A percentile compares a stretch with the other conserved stretches of the same genome.
These are phyloP conservation scores for Cytospora schulzeri DNA, from an alignment of 2,329 filamentous ascomycete genomes.

Conservation along the genomic window DNA sequence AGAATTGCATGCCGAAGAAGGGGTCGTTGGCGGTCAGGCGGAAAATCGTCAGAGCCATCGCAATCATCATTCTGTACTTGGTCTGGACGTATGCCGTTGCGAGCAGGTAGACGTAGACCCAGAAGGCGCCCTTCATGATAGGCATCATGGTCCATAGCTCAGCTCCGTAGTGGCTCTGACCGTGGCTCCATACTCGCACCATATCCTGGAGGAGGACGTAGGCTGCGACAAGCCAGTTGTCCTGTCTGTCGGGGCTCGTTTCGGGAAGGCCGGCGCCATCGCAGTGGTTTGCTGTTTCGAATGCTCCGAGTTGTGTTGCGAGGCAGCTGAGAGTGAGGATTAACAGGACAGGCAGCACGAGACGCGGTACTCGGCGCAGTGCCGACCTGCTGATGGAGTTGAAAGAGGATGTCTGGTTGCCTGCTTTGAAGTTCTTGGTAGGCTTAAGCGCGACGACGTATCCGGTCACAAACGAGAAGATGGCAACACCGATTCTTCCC, in stretches of 20 bases:
- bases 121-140: slow-evolving; percentile 29
- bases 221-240: slow-evolving; percentile 23
- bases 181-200: slow-evolving; percentile 26
- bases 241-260: slow-evolving; percentile 21
- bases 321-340: slow-evolving; percentile 25
- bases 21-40: slow-evolving; percentile 28
- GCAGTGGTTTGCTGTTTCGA: slow-evolving; percentile 25
- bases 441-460: slow-evolving; percentile 27
- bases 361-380: slow-evolving; percentile 26
- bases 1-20: slow-evolving; percentile 30
- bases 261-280: slow-evolving; percentile 25
- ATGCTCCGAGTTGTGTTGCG: slow-evolving; percentile 26
- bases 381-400: slow-evolving; percentile 28
- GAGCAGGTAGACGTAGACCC: slow-evolving; percentile 27
- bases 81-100: slow-evolving; percentile 27
- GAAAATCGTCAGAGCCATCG: slow-evolving; percentile 24
- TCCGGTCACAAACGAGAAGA: slow-evolving; percentile 28
- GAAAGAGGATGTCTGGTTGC: slow-evolving; percentile 27
- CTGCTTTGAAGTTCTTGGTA: slow-evolving; percentile 23
- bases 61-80: slow-evolving; percentile 27
- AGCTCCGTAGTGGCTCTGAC: slow-evolving; percentile 25
- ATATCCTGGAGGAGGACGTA: slow-evolving; percentile 21
- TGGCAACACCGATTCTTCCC: slow-evolving; percentile 28
- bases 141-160: slow-evolving; percentile 29
- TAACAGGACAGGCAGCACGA: slow-evolving; percentile 25